Conservation (phyloP, 2,329 filamentous ascomycete species). For the Penicillium decumbens region DNA sequence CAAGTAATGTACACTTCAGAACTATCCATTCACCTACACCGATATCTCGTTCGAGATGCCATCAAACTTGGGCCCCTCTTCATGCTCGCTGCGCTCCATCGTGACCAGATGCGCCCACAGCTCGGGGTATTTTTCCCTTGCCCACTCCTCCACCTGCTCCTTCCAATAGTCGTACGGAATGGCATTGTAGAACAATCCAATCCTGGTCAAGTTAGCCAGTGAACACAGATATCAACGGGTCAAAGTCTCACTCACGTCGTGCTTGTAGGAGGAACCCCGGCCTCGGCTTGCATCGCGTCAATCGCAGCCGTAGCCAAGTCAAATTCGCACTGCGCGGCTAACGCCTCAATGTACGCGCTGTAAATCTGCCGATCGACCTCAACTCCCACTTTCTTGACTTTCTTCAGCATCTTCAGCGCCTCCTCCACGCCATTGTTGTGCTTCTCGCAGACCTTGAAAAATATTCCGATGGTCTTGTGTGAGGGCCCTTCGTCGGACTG, state of each 20-base stretch:
- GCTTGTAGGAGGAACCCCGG: constrained; percentile 63
- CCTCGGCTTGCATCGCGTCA: constrained; percentile 60
- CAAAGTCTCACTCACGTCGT: constrained; percentile 58
- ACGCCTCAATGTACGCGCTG: constrained; percentile 68
- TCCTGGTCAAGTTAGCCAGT: constrained; percentile 43
- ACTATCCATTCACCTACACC: neutral
- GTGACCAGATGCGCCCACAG: constrained; percentile 64
- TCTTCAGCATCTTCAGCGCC: constrained; percentile 51
- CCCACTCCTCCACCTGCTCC: constrained; percentile 69
- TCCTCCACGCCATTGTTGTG: constrained; percentile 42
- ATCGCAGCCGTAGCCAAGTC: constrained; percentile 65
- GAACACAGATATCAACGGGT: neutral
- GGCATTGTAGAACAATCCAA: constrained; percentile 72
- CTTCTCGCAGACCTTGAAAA: constrained; percentile 72
- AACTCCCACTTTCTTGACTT: constrained; percentile 68
- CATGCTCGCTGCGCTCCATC: constrained; percentile 30
- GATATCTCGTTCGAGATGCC: constrained; percentile 25
- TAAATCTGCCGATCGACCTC: constrained; percentile 70
- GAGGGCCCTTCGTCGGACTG: constrained; percentile 79
- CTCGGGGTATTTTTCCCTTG: constrained; percentile 60
- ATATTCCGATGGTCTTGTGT: constrained; percentile 72
- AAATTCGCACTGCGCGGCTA: constrained; percentile 68
- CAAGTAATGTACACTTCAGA: no score
- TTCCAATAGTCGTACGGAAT: constrained; percentile 63
- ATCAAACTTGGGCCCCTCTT: constrained; percentile 33